phyloP scores from a whole-genome alignment of 176 grass and related monocot species.

The Secale cereale region DNA sequence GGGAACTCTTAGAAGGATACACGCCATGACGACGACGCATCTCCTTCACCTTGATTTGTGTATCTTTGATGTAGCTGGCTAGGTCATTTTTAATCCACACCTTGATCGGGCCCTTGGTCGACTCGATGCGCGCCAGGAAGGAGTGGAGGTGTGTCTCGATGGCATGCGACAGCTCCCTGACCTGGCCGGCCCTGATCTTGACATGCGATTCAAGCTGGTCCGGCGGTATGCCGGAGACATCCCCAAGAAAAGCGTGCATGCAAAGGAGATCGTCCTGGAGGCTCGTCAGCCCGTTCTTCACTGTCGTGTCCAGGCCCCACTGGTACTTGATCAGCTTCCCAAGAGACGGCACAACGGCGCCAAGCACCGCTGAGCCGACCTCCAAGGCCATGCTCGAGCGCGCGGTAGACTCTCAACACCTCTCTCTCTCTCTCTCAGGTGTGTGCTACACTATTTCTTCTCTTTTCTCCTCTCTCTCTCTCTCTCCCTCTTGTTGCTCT shows the following conservation, averaged over 20 bases:
- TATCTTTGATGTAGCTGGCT: not conserved
- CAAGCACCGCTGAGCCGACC: not conserved
- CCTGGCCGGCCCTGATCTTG: not conserved
- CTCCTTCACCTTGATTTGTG: not conserved
- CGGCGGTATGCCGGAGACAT: not conserved
- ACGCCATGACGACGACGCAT: not conserved
- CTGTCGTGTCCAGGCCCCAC: not conserved
- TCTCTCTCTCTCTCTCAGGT: not conserved
- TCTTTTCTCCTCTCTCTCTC: fast-evolving
- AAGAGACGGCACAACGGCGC: not conserved
- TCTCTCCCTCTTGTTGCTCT: not conserved
- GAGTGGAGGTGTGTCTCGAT: not conserved
- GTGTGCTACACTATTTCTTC: not conserved
- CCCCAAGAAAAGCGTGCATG: not conserved
- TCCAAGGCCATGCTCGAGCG: not conserved
- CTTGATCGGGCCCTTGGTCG: not conserved
- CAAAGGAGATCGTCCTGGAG: too few species aligned
- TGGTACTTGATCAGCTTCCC: not conserved
- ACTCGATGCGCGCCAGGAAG: not conserved
- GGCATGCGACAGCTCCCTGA: not conserved
- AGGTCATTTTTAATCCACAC: not conserved
- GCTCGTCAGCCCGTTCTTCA: not conserved
- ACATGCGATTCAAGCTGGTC: not conserved
- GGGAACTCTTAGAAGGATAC: not conserved
- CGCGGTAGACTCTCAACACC: not conserved